phyloP scores from a whole-genome alignment of 768 basidiomycete genomes.

The Crassisporium funariophilum region DNA sequence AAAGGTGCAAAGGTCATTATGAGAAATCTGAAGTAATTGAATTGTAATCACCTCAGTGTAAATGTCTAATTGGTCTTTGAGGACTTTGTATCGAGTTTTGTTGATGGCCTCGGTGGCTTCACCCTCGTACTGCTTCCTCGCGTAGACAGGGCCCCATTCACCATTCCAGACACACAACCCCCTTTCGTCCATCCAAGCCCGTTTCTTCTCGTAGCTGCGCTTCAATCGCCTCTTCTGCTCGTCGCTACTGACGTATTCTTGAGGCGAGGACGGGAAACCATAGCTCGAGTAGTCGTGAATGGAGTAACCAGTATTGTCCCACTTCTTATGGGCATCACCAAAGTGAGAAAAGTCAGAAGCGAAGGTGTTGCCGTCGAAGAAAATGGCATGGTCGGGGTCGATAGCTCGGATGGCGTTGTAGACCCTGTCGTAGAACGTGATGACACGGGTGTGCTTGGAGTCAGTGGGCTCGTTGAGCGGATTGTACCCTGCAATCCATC shows the following conservation, averaged over 20 bases:
- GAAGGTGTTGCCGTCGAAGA: slow-evolving; percentile 85
- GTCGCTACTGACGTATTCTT: slow-evolving; percentile 53
- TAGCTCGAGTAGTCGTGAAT: slow-evolving; percentile 80
- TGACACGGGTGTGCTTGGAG: slow-evolving; percentile 60
- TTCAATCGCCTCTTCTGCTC: slow-evolving; percentile 54
- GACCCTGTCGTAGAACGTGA: slow-evolving; percentile 68
- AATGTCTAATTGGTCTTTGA: slow-evolving; percentile 73
- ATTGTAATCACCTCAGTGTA: slow-evolving; percentile 55
- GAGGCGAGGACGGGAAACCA: slow-evolving; percentile 67
- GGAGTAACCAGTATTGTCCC: slow-evolving; percentile 74
- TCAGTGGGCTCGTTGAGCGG: slow-evolving; percentile 85
- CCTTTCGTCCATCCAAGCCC: slow-evolving; percentile 73
- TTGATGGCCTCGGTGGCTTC: slow-evolving; percentile 67
- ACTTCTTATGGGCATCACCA: slow-evolving; percentile 59
- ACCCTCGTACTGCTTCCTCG: slow-evolving; percentile 60
- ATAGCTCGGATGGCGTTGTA: slow-evolving; percentile 70
- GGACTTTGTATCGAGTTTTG: slow-evolving; percentile 59
- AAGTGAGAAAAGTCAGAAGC: slow-evolving; percentile 78
- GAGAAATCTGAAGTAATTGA: not conserved
- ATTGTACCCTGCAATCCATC: slow-evolving; percentile 88
- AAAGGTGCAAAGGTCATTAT: not conserved
- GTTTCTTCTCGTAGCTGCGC: slow-evolving; percentile 70
- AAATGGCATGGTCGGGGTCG: slow-evolving; percentile 73
- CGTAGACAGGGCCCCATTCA: slow-evolving; percentile 85
- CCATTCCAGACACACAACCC: slow-evolving; percentile 77